Conservation (phyloP, 2,329 filamentous ascomycete genomes). For the Fusarium sp. region DNA sequence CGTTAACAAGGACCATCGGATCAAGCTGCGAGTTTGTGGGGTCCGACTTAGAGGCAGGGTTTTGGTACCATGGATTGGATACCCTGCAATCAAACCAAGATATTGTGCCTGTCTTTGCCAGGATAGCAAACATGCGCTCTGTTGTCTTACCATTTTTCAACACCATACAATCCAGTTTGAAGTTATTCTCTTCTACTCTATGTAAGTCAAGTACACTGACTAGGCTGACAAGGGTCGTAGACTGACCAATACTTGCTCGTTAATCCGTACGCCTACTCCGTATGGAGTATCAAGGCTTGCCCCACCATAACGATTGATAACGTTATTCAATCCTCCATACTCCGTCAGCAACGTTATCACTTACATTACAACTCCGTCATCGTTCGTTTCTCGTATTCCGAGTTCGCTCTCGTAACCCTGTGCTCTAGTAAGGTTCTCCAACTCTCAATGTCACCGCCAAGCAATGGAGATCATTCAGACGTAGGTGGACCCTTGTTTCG, state of each 20-base stretch:
- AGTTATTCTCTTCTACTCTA: background rate
- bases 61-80: background rate
- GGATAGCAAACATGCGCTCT: fast-evolving
- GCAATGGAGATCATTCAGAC: constrained; percentile 17
- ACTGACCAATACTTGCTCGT: background rate
- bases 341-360: constrained; percentile 25
- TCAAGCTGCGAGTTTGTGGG: background rate
- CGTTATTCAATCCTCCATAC: constrained; percentile 14
- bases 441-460: constrained; percentile 33
- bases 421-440: background rate
- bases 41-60: background rate
- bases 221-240: background rate
- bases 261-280: background rate
- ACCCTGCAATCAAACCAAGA: background rate
- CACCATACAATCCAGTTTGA: too few relatives aligned
- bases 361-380: constrained; percentile 4
- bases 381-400: background rate
- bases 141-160: too few relatives aligned
- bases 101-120: fast-evolving
- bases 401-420: background rate
- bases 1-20: constrained; percentile 17
- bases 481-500: constrained; percentile 26
- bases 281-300: background rate
- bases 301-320: constrained; percentile 30
- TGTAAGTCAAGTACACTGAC: background rate